Conservation (phyloP, 192 early-diverging fungal genomes). For the Backusella tarrabulga region DNA sequence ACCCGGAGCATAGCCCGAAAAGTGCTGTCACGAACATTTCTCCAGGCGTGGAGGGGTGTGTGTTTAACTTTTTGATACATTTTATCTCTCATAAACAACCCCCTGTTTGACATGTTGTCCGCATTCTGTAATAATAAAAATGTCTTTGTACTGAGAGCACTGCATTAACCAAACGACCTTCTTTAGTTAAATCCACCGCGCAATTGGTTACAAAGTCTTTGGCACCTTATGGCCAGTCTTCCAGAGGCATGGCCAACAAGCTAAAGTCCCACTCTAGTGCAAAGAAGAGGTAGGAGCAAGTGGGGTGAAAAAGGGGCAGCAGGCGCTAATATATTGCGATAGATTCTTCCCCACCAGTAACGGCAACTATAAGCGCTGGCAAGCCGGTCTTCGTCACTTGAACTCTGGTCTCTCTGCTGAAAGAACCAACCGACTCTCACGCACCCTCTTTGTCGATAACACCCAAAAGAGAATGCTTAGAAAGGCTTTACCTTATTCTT, state of each 20-base stretch:
- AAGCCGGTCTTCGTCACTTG: conserved; percentile 38
- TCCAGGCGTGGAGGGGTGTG: not conserved
- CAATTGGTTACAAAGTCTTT: conserved; percentile 11
- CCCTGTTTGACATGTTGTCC: conserved; percentile 1
- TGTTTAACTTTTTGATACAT: not conserved
- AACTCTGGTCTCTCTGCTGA: conserved; percentile 35
- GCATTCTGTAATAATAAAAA: not conserved
- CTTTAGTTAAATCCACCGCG: conserved; percentile 3
- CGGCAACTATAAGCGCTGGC: conserved; percentile 44
- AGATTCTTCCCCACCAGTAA: conserved; percentile 39
- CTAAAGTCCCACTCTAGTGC: conserved; percentile 42
- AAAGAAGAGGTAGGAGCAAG: conserved; percentile 35
- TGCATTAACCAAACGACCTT: not conserved
- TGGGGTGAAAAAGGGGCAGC: too few species aligned
- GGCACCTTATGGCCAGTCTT: conserved; percentile 29
- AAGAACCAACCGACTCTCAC: conserved; percentile 32
- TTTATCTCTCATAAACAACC: not conserved
- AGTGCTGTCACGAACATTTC: not conserved
- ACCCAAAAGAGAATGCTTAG: conserved; percentile 41
- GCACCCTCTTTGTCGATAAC: conserved; percentile 18
- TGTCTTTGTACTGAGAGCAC: not conserved
- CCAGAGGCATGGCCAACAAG: conserved; percentile 32
- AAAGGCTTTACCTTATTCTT: conserved; percentile 36
- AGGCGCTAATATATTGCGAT: too few species aligned
- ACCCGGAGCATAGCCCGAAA: not conserved